Base-by-base conservation (phyloP, 2,329 filamentous ascomycete genomes). In the Ascochyta clinopodiicola region DNA sequence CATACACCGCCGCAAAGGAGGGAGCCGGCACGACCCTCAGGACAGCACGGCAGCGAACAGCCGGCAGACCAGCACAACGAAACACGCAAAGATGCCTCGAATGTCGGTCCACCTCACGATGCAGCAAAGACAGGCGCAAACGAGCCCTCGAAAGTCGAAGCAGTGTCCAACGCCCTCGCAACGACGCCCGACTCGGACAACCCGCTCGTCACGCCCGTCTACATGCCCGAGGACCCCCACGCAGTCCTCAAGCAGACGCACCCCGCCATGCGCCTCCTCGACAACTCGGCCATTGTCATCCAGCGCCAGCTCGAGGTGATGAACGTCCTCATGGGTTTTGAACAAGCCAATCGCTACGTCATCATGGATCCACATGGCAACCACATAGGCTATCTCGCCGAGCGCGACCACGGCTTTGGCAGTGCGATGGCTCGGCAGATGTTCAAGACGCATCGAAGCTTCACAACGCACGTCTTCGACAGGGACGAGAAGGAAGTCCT, bases 401-500 rank as follows among this genome's bases (percentile, higher is more conserved):
- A 88, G 71, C 81, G 83, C 64, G 86, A 88, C 42, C 82, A 82
- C 55, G 84, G 85, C 1, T 73, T 88, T 51, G 84, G 80, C 2
- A 82, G 77, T 51, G 79, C 81, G 27, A 76, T 88, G 69, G 79
- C 80, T 15, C 78, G 86, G 50, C 86, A 88, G 67, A 82, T 83
- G 78, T 83, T 86, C 61, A 80, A 78, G 57, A 88, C 86, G 2
- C 86, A 88, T 68, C 77, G 86, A 37, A 83, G 83, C 56, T 88
- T 88, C 59, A 86, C 85, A 13, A 85, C 85, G 5, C 84, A 88
- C 71, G 84, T 88, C 2, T 88, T 88, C 70, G 86, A 88, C 63
- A 77, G 76, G 47, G 74, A 85, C 36, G 82, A 85, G 64, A 81
- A 80, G 61, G 86, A 88, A 69, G 81, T 88, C 7, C 70, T 88